These are phyloP conservation scores for Cyclotella baltica DNA, from an alignment of 108 stramenopile species.

Conservation along the genomic window DNA sequence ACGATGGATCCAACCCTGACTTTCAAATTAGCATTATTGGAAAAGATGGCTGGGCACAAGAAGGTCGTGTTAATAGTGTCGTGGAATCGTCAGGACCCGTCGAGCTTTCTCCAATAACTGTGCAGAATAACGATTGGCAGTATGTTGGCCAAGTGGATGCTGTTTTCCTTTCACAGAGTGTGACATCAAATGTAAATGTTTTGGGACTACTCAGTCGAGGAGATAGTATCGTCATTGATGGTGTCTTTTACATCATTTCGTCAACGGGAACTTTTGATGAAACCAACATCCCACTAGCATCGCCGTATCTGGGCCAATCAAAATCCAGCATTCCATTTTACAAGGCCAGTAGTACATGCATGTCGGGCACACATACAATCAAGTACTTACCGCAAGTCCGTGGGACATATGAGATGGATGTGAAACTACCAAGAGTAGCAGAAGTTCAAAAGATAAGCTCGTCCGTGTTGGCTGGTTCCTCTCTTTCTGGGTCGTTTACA, in stretches of 20 bases:
- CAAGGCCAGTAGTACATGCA: constrained; percentile 38
- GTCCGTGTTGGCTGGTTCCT: constrained; percentile 17
- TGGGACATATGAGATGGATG: constrained; percentile 61
- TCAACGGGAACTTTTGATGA: constrained; percentile 41
- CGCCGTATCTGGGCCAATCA: constrained; percentile 32
- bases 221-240: constrained; percentile 56
- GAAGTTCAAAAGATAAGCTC: constrained; percentile 66
- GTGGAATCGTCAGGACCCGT: constrained; percentile 14
- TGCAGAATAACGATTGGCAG: constrained; percentile 37
- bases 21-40: constrained; percentile 68
- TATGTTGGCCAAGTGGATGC: constrained; percentile 31
- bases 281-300: constrained; percentile 46
- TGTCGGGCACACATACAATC: constrained; percentile 54
- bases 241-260: constrained; percentile 53
- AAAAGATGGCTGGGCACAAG: constrained; percentile 71
- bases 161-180: constrained; percentile 9
- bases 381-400: constrained; percentile 57
- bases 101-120: neutral
- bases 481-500: constrained; percentile 44
- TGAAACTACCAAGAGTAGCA: constrained; percentile 32
- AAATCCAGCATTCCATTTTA: constrained; percentile 19
- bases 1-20: constrained; percentile 56
- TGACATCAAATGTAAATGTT: constrained; percentile 8
- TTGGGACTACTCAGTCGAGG: constrained; percentile 36
- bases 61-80: constrained; percentile 64